phyloP scores from a whole-genome alignment of 129 eudicot species.

The Centella asiatica region DNA sequence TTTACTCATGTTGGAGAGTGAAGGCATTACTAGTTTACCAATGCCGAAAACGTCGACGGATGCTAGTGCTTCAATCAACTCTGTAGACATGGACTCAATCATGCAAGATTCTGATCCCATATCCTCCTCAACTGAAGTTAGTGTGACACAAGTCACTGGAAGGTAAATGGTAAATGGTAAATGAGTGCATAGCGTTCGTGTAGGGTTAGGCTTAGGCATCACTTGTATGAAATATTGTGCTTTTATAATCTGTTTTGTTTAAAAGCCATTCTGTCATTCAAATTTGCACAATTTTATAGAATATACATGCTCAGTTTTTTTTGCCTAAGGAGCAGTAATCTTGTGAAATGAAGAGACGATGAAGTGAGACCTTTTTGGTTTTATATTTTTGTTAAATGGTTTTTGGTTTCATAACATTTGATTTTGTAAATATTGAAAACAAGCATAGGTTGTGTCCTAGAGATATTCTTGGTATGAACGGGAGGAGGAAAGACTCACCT shows the following conservation, averaged over 20 bases:
- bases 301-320: too few species aligned
- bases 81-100: conserved; percentile 36
- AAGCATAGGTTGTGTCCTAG: too few species aligned
- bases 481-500: too few species aligned
- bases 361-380: too few species aligned
- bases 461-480: too few species aligned
- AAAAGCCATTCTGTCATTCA: not conserved
- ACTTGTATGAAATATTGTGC: not conserved
- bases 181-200: not conserved
- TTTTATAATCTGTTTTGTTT: not conserved
- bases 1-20: conserved; percentile 81
- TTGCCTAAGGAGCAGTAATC: too few species aligned
- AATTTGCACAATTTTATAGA: too few species aligned
- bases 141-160: conserved; percentile 31
- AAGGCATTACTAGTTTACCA: conserved; percentile 49
- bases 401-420: too few species aligned
- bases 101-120: conserved; percentile 38
- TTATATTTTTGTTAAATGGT: too few species aligned
- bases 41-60: conserved; percentile 47
- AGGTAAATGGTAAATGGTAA: conserved; percentile 13
- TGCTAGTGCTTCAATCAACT: conserved; percentile 46
- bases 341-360: too few species aligned
- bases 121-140: conserved; percentile 38
- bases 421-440: too few species aligned
- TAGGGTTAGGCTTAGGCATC: not conserved